These are phyloP conservation scores for Solioccasus polychromus DNA, from an alignment of 768 basidiomycete genomes.

Conservation along the genomic window DNA sequence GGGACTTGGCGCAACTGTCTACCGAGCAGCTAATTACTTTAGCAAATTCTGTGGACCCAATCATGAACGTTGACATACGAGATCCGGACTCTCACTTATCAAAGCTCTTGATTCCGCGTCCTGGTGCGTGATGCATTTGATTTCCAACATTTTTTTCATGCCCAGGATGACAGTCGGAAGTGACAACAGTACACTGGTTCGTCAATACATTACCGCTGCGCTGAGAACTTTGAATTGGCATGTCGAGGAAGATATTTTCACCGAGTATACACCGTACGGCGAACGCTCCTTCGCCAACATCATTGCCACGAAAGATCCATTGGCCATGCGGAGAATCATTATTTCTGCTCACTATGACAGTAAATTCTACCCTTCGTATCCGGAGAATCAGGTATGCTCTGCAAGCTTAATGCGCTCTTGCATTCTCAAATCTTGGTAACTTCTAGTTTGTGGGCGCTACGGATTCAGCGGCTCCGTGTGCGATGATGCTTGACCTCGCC, in stretches of 20 bases:
- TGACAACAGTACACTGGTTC: constrained; percentile 76
- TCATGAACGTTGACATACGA: constrained; percentile 62
- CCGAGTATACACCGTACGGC: constrained; percentile 78
- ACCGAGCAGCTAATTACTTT: constrained; percentile 49
- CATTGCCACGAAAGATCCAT: constrained; percentile 93
- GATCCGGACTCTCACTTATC: constrained; percentile 74
- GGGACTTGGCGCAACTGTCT: constrained; percentile 45
- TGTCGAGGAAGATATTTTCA: constrained; percentile 82
- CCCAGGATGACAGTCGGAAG: constrained; percentile 51
- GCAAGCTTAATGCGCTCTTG: neutral
- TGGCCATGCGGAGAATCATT: constrained; percentile 74
- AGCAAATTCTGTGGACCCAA: constrained; percentile 56
- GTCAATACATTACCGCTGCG: constrained; percentile 74
- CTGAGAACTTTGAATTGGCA: constrained; percentile 81
- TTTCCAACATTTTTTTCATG: constrained; percentile 1
- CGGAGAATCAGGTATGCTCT: constrained; percentile 66
- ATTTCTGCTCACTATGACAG: constrained; percentile 94
- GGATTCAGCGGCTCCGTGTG: constrained; percentile 94
- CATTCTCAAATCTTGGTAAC: constrained; percentile 16
- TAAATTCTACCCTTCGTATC: constrained; percentile 75
- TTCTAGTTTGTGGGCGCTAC: constrained; percentile 92
- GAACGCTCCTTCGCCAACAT: constrained; percentile 80
- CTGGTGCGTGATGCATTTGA: constrained; percentile 47
- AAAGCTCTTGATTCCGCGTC: constrained; percentile 81
- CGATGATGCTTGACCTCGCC: constrained; percentile 90